Base-by-base conservation (phyloP, 148 eudicot species). In the Cornus controversa region DNA sequence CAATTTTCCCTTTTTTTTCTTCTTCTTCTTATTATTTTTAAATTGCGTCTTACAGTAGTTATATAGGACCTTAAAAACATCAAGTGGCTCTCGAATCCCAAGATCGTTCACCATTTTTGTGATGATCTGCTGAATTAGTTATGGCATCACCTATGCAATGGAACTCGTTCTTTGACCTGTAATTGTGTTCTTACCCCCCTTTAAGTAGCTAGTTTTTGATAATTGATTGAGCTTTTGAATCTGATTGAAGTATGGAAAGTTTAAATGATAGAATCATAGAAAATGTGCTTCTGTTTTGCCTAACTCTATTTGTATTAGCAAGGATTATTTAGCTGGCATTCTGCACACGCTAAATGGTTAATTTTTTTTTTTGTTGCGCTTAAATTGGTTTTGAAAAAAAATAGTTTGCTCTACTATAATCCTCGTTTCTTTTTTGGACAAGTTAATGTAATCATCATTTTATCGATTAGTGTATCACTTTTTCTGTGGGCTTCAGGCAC, bases 401-500 rank as follows among this genome's bases (percentile, higher is more conserved):
- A n/a, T n/a, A n/a, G 15, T 68, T 24, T 75, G 31, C 31, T 70
- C 66, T n/a, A n/a, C n/a, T n/a, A n/a, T n/a, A n/a, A n/a, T n/a
- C n/a, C n/a, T n/a, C n/a, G n/a, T n/a, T n/a, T n/a, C n/a, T n/a
- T n/a, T n/a, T n/a, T n/a, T n/a, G n/a, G n/a, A n/a, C n/a, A n/a
- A n/a, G n/a, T n/a, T 27, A 23, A 20, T 3, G 0, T 26, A 42
- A 18, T 31, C 29, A 8, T 40, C 1, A n/a, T 68, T 36, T 15
- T 23, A 27, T 14, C 2, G 45, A 13, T 50, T 50, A 3, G 14
- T 50, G 2, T 15, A 11, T 50, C 4, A 50, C 57, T 50, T 50
- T 7, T 50, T 24, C 67, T 36, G 27, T 16, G 7, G 31, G 63
- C 60, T 75, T 26, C 84, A 90, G 94, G 82, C 66, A 71, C 74